Percentiles rank a stretch among this genome's conserved stretches.
Evolutionary conservation across 306 rosid genomes (phyloP).

Genomic region (Acacia acuminata): DNA sequence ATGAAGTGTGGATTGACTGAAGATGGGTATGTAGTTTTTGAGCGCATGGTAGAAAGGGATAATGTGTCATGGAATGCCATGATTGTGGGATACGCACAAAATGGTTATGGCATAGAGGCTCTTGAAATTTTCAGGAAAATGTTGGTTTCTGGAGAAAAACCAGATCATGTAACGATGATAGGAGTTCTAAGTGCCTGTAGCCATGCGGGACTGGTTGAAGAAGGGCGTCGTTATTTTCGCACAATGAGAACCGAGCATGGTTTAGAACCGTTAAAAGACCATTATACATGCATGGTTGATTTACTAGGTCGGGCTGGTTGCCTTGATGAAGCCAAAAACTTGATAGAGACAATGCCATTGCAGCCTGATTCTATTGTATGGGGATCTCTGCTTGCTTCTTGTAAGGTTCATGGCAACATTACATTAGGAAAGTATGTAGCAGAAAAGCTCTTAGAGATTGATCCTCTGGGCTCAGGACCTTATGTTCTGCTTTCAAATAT

Average conservation of each 20-base stretch:
- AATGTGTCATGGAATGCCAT: slow-evolving; percentile 68
- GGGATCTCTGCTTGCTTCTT: slow-evolving; percentile 66
- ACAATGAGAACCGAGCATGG: slow-evolving; percentile 45
- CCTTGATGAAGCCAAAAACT: slow-evolving; percentile 50
- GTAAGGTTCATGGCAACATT: slow-evolving; percentile 59
- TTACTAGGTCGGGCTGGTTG: slow-evolving; percentile 61
- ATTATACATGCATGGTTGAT: slow-evolving; percentile 60
- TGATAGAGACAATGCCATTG: slow-evolving; percentile 57
- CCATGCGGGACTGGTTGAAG: slow-evolving; percentile 60
- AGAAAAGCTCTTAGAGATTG: slow-evolving; percentile 54
- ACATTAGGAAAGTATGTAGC: slow-evolving; percentile 52
- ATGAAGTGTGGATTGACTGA: slow-evolving; percentile 61
- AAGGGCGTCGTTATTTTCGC: slow-evolving; percentile 50
- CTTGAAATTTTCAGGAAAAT: slow-evolving; percentile 49
- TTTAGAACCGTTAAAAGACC: slow-evolving; percentile 51
- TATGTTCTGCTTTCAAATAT: slow-evolving; percentile 44
- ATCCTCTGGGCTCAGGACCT: slow-evolving; percentile 58
- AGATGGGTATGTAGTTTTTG: slow-evolving; percentile 48
- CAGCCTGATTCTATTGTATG: slow-evolving; percentile 62
- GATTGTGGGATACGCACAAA: slow-evolving; percentile 60
- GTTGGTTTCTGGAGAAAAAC: slow-evolving; percentile 45
- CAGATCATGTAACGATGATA: slow-evolving; percentile 64
- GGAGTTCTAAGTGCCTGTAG: slow-evolving; percentile 62
- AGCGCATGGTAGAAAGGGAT: slow-evolving; percentile 54
- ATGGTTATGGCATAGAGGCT: slow-evolving; percentile 50